Evolutionary conservation across 2,329 filamentous ascomycete genomes (phyloP), one percentile per base, ranked within the genome.

Genomic region (Grosmannia penicillata): DNA sequence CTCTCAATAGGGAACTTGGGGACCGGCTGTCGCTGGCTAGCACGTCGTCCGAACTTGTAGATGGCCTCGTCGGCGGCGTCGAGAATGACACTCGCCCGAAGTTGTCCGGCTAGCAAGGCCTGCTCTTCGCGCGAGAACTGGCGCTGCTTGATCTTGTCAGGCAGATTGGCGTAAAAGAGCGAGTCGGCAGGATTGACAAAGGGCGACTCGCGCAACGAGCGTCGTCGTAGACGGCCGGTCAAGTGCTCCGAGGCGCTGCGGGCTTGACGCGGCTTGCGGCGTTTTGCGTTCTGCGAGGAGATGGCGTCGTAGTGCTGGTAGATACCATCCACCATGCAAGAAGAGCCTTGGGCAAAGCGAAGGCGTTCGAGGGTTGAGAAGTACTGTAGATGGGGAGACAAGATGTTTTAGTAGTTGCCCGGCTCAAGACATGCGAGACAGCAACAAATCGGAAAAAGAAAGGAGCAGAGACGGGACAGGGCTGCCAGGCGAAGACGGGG

Each of bases 91-190:
- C 46, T 57, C 42, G 45, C 47, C 37, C 66, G 63, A 25, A 60
- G 59, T 37, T 67, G 65, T 39, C 63, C 63, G 29, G 70, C 70
- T 40, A 79, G 62, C 41, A 75, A 56, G 31, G 70, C 59, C 48
- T 80, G 79, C 57, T 91, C 82, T 55, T 86, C 78, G 35, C 63
- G 66, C 19, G 77, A 78, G 54, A 86, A 79, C 44, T 81, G 72
- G 46, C 72, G 74, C 46, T 74, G 72, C 51, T 75, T 76, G 45
- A 85, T 68, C 56, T 84, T 85, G 45, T 81, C 73, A 17, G 83
- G 81, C 30, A 86, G 63, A 18, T 68, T 72, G 38, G 77, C 63
- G 53, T 78, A 86, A 63, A 81, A 84, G 45, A 72, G 65, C 39
- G 71, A 71, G 48, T 82, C 75, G 23, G 67, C 64, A 61, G 32